These are phyloP conservation scores for Pythium brachiatum DNA, from an alignment of 352 stramenopile genomes.

Conservation along the genomic window DNA sequence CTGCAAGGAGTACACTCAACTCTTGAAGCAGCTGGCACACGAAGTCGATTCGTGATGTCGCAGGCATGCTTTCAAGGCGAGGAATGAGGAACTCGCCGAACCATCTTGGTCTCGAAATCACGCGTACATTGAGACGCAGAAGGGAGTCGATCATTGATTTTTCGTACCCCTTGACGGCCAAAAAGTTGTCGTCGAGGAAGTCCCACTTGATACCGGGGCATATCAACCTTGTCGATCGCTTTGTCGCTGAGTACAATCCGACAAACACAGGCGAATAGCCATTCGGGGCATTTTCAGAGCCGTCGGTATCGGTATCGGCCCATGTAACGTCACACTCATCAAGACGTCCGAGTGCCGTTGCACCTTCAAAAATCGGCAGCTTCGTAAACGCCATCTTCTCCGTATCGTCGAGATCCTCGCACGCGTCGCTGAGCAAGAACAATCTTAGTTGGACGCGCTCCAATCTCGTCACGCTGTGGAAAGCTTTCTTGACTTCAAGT, in stretches of 20 bases:
- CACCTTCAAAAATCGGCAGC: slow-evolving; percentile 55
- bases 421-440: slow-evolving; percentile 43
- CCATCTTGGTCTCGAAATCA: slow-evolving; percentile 48
- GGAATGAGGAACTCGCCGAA: slow-evolving; percentile 51
- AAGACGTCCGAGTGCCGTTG: slow-evolving; percentile 16
- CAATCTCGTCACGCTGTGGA: slow-evolving; percentile 19
- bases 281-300: background rate
- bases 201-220: slow-evolving; percentile 32
- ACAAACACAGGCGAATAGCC: slow-evolving; percentile 4
- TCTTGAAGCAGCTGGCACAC: slow-evolving; percentile 46
- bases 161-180: slow-evolving; percentile 48
- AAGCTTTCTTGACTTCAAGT: slow-evolving; percentile 20
- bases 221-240: background rate
- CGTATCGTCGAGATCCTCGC: slow-evolving; percentile 32
- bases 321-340: slow-evolving; percentile 23
- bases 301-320: background rate
- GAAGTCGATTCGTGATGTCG: slow-evolving; percentile 31
- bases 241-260: slow-evolving; percentile 1
- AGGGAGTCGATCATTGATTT: slow-evolving; percentile 6
- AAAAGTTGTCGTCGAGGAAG: slow-evolving; percentile 50
- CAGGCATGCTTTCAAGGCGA: slow-evolving; percentile 27
- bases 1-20: slow-evolving; percentile 32
- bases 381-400: slow-evolving; percentile 36
- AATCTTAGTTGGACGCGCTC: slow-evolving; percentile 42
- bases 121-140: slow-evolving; percentile 28